These are phyloP conservation scores for Sphagnum contortum DNA, from an alignment of 225 moss, liverwort and hornwort genomes.

Conservation along the genomic window DNA sequence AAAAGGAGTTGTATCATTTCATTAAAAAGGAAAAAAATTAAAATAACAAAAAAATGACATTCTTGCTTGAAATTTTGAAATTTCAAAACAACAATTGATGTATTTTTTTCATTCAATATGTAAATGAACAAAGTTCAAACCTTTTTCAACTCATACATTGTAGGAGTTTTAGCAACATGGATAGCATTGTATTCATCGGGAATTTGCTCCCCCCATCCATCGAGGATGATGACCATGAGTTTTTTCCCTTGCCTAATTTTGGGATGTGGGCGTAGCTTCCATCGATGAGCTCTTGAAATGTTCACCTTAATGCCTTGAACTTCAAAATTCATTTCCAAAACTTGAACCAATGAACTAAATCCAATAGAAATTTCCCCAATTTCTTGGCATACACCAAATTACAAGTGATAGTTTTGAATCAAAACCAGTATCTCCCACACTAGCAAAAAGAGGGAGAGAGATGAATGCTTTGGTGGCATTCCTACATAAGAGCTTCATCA, in stretches of 20 bases:
- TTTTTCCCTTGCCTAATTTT: slow-evolving; percentile 83
- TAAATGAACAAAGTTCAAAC: slow-evolving; percentile 4
- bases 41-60: neutral
- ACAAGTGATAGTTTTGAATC: too few species aligned
- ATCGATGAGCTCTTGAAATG: slow-evolving; percentile 21
- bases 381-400: too few species aligned
- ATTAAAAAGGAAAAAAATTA: neutral
- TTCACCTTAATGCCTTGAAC: too few species aligned
- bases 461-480: too few species aligned
- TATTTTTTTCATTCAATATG: neutral
- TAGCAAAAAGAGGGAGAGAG: too few species aligned
- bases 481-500: too few species aligned
- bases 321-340: too few species aligned
- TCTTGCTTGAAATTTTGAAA: too few species aligned
- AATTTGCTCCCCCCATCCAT: slow-evolving; percentile 99
- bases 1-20: neutral
- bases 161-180: slow-evolving; percentile 66
- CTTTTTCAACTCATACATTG: slow-evolving; percentile 82
- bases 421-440: too few species aligned
- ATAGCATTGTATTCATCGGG: slow-evolving; percentile 92
- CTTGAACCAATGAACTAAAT: too few species aligned
- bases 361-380: too few species aligned
- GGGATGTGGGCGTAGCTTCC: slow-evolving; percentile 49
- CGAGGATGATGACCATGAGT: slow-evolving; percentile 75
- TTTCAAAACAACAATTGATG: too few species aligned